A percentile compares a stretch with the other conserved stretches of the same genome.
Evolutionary conservation across 257 asterid genomes (phyloP).

Genomic region (Gentiana dahurica): DNA sequence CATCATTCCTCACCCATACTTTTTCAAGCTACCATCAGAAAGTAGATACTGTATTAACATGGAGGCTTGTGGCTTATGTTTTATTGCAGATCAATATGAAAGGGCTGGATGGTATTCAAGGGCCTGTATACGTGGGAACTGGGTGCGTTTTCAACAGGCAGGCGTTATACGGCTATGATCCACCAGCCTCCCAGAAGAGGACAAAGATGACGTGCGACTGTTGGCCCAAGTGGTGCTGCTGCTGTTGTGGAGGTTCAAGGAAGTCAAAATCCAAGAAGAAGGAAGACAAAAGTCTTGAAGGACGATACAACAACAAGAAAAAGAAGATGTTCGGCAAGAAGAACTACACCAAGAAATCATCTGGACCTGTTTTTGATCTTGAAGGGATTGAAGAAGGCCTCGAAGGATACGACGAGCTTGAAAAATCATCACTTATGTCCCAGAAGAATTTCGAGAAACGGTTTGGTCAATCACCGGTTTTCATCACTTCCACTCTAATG

Average conservation of each 20-base stretch:
- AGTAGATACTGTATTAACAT: too few relatives aligned
- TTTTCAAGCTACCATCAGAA: too few relatives aligned
- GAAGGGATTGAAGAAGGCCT: slow-evolving; percentile 88
- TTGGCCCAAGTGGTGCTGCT: slow-evolving; percentile 80
- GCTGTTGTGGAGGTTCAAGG: slow-evolving; percentile 62
- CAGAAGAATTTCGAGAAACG: slow-evolving; percentile 74
- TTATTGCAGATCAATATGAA: slow-evolving; percentile 64
- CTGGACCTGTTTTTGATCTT: slow-evolving; percentile 49
- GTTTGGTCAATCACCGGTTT: slow-evolving; percentile 77
- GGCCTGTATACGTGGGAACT: slow-evolving; percentile 83
- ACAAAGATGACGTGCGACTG: slow-evolving; percentile 84
- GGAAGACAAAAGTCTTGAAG: slow-evolving; percentile 47
- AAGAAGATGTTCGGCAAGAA: slow-evolving; percentile 61
- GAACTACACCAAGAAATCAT: slow-evolving; percentile 43
- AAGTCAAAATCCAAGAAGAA: slow-evolving; percentile 60
- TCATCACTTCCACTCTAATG: slow-evolving; percentile 69
- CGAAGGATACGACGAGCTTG: slow-evolving; percentile 83
- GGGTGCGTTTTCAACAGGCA: slow-evolving; percentile 71
- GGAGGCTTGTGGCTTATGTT: background rate
- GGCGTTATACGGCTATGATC: slow-evolving; percentile 80
- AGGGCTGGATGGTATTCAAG: slow-evolving; percentile 81
- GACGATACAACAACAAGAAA: slow-evolving; percentile 39
- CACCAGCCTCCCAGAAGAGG: slow-evolving; percentile 61
- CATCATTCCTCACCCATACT: background rate
- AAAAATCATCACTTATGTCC: slow-evolving; percentile 82